These are phyloP conservation scores for Gomphus bonarii DNA, from an alignment of 1,284 basidiomycete species.

Conservation along the genomic window DNA sequence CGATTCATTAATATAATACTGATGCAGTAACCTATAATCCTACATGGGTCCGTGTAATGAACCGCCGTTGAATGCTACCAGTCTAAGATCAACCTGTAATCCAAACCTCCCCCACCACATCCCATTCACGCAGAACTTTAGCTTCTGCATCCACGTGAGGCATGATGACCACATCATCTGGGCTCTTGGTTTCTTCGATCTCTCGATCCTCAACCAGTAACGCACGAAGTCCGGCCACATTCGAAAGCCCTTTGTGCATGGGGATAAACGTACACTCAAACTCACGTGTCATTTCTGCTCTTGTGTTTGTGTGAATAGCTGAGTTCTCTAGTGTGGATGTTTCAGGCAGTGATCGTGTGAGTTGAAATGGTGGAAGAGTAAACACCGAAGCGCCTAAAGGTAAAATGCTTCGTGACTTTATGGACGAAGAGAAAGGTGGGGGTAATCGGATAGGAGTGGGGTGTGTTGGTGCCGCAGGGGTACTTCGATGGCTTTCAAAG, in stretches of 20 bases:
- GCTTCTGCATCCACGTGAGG: conserved; percentile 22
- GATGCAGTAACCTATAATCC: background rate
- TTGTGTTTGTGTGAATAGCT: background rate
- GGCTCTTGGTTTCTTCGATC: conserved; percentile 30
- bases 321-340: background rate
- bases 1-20: background rate
- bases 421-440: background rate
- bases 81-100: conserved; percentile 21
- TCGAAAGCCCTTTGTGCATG: conserved; percentile 41
- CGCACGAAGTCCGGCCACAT: conserved; percentile 54
- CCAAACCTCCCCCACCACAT: conserved; percentile 59
- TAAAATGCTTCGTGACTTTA: background rate
- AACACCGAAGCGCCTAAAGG: conserved; percentile 2
- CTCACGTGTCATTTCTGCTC: conserved; percentile 34
- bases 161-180: conserved; percentile 11
- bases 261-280: conserved; percentile 55
- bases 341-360: background rate
- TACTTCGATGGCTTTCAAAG: background rate
- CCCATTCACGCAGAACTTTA: conserved; percentile 53
- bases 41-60: background rate
- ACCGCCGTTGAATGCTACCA: background rate
- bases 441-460: background rate
- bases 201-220: conserved; percentile 46
- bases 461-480: background rate
- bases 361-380: background rate